Conservation (phyloP, 768 basidiomycete genomes). For the Albatrellus ellisii region DNA sequence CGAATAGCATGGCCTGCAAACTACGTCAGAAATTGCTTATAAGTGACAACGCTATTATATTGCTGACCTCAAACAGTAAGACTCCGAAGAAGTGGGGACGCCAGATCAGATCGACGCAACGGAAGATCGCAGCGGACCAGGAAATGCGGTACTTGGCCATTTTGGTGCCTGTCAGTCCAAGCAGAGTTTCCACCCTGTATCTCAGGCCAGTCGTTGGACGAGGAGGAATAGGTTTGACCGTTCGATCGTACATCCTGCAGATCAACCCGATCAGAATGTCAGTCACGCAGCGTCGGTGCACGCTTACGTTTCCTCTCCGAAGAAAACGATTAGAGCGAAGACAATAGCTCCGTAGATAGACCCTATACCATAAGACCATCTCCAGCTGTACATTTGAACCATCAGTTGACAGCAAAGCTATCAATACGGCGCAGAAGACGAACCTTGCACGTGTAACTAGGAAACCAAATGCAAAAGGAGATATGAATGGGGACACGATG, state of each 20-base stretch:
- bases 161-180: slow-evolving; percentile 49
- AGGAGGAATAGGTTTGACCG: slow-evolving; percentile 27
- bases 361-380: slow-evolving; percentile 58
- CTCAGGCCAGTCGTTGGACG: slow-evolving; percentile 22
- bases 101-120: slow-evolving; percentile 43
- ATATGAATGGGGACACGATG: slow-evolving; percentile 49
- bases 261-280: slow-evolving; percentile 2
- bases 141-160: slow-evolving; percentile 43
- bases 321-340: slow-evolving; percentile 41
- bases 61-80: slow-evolving; percentile 37
- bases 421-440: slow-evolving; percentile 22
- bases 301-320: slow-evolving; percentile 54
- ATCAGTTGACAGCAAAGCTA: slow-evolving; percentile 11
- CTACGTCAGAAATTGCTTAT: background rate
- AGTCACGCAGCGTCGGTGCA: background rate
- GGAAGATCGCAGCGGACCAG: slow-evolving; percentile 32
- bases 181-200: slow-evolving; percentile 41
- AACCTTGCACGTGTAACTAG: slow-evolving; percentile 41
- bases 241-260: slow-evolving; percentile 52
- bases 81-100: slow-evolving; percentile 45
- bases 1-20: slow-evolving; percentile 38
- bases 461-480: slow-evolving; percentile 58
- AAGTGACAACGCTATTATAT: background rate
- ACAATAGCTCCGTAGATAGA: slow-evolving; percentile 46
- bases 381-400: slow-evolving; percentile 24